A percentile compares a stretch with the other conserved stretches of the same genome.
Conservation (phyloP, 1,284 basidiomycete species). For the Peniophora sp. region DNA sequence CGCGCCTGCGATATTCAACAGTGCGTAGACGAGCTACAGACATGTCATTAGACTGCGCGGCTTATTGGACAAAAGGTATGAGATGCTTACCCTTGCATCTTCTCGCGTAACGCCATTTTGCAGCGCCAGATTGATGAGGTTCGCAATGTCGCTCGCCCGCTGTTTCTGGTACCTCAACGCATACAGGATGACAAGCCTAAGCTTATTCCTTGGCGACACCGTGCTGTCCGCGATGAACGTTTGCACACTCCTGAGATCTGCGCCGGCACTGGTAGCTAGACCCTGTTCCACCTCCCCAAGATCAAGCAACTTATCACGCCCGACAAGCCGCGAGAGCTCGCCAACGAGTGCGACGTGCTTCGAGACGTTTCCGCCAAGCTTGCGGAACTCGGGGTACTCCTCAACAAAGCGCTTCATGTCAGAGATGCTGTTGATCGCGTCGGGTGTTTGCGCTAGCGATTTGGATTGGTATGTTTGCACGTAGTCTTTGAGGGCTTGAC, state of each 20-base stretch:
- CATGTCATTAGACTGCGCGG: background rate
- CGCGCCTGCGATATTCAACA: constrained; percentile 89
- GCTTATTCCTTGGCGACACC: constrained; percentile 76
- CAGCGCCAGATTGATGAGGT: constrained; percentile 77
- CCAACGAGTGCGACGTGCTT: constrained; percentile 98
- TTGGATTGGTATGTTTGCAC: constrained; percentile 91
- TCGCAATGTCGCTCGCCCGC: constrained; percentile 77
- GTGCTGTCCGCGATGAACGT: constrained; percentile 59
- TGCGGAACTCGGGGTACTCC: constrained; percentile 96
- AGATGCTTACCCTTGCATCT: constrained; percentile 64
- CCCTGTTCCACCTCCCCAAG: constrained; percentile 96
- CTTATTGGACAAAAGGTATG: background rate
- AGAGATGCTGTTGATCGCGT: constrained; percentile 88
- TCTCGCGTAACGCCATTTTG: constrained; percentile 77
- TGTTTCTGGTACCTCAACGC: constrained; percentile 94
- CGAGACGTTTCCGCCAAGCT: constrained; percentile 95
- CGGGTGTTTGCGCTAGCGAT: constrained; percentile 70
- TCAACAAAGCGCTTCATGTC: constrained; percentile 99
- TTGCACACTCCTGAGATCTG: constrained; percentile 85
- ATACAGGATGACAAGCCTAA: constrained; percentile 90
- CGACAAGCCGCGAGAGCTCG: constrained; percentile 88
- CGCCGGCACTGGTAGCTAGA: constrained; percentile 84
- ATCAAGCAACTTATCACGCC: constrained; percentile 78
- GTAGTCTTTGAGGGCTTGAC: constrained; percentile 87
- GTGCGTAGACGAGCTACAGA: constrained; percentile 81